Conservation (phyloP, 192 early-diverging fungal species). For the Podila minutissima region DNA sequence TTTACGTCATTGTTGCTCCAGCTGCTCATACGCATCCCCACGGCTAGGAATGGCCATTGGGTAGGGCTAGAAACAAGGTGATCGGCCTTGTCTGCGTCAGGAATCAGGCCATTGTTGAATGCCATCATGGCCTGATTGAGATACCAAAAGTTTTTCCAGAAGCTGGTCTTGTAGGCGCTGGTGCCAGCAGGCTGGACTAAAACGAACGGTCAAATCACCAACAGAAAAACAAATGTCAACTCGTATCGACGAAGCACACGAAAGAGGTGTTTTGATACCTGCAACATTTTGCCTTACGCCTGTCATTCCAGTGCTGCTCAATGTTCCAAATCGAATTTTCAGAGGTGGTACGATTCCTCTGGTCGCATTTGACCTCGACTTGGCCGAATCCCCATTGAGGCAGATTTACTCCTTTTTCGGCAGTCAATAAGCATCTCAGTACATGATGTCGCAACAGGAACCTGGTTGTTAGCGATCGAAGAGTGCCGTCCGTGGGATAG, state of each 20-base stretch:
- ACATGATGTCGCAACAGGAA: conserved; percentile 79
- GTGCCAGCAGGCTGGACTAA: conserved; percentile 71
- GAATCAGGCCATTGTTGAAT: conserved; percentile 90
- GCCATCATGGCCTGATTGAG: conserved; percentile 94
- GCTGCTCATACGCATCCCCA: conserved; percentile 89
- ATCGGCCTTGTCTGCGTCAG: conserved; percentile 90
- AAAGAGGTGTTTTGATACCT: neutral
- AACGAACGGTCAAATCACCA: conserved; percentile 1
- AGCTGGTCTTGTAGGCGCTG: conserved; percentile 72
- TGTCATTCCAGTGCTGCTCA: conserved; percentile 81
- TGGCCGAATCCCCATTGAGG: conserved; percentile 97
- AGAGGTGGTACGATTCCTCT: conserved; percentile 55
- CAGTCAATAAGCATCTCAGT: conserved; percentile 78
- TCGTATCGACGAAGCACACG: neutral
- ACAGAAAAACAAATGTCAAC: conserved; percentile 3
- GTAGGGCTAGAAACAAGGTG: conserved; percentile 76
- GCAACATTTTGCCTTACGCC: conserved; percentile 56
- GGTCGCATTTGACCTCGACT: conserved; percentile 88
- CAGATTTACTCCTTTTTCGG: conserved; percentile 69
- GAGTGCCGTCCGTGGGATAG: conserved; percentile 61
- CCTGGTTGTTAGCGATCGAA: conserved; percentile 76
- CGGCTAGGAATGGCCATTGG: conserved; percentile 87
- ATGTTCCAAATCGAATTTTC: conserved; percentile 89
- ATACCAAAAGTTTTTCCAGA: conserved; percentile 83
- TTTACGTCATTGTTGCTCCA: conserved; percentile 86